Percentiles rank a stretch among this genome's conserved stretches.
phyloP scores from a whole-genome alignment of 2,329 filamentous ascomycete genomes.

The Waltergamsia citrina region DNA sequence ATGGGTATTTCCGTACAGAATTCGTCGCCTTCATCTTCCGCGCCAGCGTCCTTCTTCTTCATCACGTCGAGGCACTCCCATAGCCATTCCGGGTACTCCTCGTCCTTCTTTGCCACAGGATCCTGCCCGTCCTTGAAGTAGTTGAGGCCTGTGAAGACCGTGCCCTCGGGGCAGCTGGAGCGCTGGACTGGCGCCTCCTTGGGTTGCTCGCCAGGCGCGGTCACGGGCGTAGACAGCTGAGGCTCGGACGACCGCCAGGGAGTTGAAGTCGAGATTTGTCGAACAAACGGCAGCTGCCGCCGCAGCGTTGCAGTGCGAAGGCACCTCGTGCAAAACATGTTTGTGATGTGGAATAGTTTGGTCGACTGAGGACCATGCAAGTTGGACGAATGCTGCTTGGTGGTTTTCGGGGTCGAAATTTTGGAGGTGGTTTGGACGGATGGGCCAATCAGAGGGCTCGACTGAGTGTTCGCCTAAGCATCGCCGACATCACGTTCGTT shows the following conservation, averaged over 20 bases:
- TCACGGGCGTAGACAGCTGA: constrained; percentile 23
- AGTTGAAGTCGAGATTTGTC: constrained; percentile 30
- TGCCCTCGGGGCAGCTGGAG: constrained; percentile 57
- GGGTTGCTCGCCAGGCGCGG: constrained; percentile 18
- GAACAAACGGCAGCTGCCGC: constrained; percentile 17
- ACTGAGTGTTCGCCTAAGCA: background rate
- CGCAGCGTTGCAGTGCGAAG: constrained; percentile 30
- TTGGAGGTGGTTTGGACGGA: background rate
- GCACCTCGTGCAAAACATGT: constrained; percentile 37
- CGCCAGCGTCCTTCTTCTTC: constrained; percentile 41
- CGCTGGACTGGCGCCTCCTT: constrained; percentile 17
- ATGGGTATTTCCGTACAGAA: constrained; percentile 54
- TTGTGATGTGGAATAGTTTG: constrained; percentile 14
- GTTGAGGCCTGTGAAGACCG: constrained; percentile 63
- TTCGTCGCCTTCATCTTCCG: constrained; percentile 56
- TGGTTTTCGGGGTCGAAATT: background rate
- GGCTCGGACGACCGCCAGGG: constrained; percentile 25
- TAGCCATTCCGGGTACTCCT: constrained; percentile 73
- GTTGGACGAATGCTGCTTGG: background rate
- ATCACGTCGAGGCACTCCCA: constrained; percentile 62
- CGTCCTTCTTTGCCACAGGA: constrained; percentile 63
- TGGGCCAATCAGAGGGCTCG: background rate
- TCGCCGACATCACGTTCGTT: background rate
- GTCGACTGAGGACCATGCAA: background rate
- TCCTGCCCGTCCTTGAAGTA: constrained; percentile 66